Conservation (phyloP, 176 grass and related monocot species). For the Triticum timopheevii region DNA sequence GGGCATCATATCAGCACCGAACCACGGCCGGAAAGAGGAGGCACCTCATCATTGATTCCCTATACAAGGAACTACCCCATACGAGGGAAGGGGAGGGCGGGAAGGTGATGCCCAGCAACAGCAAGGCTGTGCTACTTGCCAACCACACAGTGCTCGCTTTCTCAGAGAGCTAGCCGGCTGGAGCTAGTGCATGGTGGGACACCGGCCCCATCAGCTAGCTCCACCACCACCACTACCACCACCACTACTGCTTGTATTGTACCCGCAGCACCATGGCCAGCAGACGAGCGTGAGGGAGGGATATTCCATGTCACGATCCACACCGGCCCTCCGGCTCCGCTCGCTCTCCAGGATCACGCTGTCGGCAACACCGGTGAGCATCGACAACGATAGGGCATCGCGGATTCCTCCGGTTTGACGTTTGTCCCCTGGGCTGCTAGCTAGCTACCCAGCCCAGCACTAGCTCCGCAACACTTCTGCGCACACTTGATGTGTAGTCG, state of each 20-base stretch:
- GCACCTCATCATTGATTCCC: constrained; percentile 27
- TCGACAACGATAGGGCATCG: constrained; percentile 21
- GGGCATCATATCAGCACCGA: constrained; percentile 29
- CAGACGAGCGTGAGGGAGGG: constrained; percentile 2
- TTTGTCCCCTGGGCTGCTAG: constrained; percentile 35
- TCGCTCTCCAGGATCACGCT: constrained; percentile 23
- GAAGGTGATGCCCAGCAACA: constrained; percentile 26
- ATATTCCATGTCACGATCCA: constrained; percentile 50
- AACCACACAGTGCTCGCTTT: constrained; percentile 27
- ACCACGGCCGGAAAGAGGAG: neutral
- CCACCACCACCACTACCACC: constrained; percentile 27
- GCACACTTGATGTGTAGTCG: constrained; percentile 35
- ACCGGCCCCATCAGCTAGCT: neutral
- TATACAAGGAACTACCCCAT: constrained; percentile 33
- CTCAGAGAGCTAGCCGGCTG: neutral
- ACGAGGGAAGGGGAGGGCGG: constrained; percentile 11
- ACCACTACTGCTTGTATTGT: constrained; percentile 13
- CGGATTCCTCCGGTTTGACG: constrained; percentile 37
- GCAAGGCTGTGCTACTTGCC: constrained; percentile 17
- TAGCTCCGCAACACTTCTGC: neutral
- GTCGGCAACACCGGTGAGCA: constrained; percentile 26
- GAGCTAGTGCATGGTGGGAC: constrained; percentile 33
- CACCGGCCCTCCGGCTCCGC: neutral
- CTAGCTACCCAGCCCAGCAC: neutral
- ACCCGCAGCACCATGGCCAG: constrained; percentile 16